Base-by-base conservation (phyloP, 208 protist genomes). In the Leishmania braziliensis region DNA sequence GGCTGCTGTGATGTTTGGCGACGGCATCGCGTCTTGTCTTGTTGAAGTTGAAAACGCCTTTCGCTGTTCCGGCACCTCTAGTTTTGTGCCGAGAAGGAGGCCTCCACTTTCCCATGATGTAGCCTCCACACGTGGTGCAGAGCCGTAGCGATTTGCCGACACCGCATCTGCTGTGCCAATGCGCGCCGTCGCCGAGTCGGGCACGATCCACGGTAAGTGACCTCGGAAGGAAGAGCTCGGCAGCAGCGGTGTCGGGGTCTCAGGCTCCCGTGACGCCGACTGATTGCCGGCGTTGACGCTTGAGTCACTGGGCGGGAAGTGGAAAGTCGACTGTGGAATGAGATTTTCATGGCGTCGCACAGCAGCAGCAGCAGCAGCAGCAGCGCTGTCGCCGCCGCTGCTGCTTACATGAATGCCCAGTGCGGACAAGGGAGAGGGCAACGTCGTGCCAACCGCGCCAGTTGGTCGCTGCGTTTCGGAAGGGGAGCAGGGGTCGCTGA, bases 101-200 rank as follows among this genome's bases (percentile, higher is more conserved):
- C 18, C 54, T 10, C 50, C 39, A 9, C 26, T 77, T 5, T 5
- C 3, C 50, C 56, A 58, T 60, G 75, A 80, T 3, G 72, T 48
- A 14, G 75, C 54, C 36, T 79, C 58, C 43, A 62, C 80, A 63
- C 54, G 76, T 6, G 26, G n/a, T 14, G 68, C 43, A 46, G 33
- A n/a, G 3, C 50, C 46, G 75, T 84, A 80, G 12, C 75, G 80
- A 63, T 79, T 79, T 1, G 80, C 75, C 5, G 66, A 79, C 3
- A 51, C 29, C 3, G 75, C 50, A n/a, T 62, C 51, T n/a, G 5
- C 48, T 10, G 50, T 62, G 12, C 29, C 29, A 6, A 8, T 46
- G 29, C 9, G n/a, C 33, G 43, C 51, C 29, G 29, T 39, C 33
- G 51, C 48, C 51, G 14, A 2, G 10, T n/a, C 46, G 23, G 33